phyloP scores from a whole-genome alignment of 768 basidiomycete species.

The Auricularia sp. region DNA sequence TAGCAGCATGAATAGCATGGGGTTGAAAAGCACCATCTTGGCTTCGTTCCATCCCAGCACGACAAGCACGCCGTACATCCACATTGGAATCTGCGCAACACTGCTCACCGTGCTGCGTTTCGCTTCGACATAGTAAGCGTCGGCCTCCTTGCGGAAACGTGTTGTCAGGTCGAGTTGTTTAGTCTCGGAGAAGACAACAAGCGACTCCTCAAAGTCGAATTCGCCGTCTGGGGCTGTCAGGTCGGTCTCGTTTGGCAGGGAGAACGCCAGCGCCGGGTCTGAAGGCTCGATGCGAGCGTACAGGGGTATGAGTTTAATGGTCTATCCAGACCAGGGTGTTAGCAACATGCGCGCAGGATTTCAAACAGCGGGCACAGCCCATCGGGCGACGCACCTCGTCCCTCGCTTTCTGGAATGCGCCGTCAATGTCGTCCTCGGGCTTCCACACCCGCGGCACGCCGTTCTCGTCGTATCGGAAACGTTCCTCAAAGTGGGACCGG shows the following conservation, averaged over 20 bases:
- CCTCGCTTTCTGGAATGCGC: conserved; percentile 82
- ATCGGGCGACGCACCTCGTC: conserved; percentile 53
- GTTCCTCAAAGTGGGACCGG: conserved; percentile 82
- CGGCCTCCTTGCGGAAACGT: conserved; percentile 88
- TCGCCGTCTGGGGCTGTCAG: conserved; percentile 43
- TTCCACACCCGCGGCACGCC: conserved; percentile 98
- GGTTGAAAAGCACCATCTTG: conserved; percentile 92
- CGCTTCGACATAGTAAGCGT: conserved; percentile 95
- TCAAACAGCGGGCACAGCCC: neutral
- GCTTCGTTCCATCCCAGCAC: conserved; percentile 98
- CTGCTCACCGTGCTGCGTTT: conserved; percentile 91
- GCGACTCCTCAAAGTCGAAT: conserved; percentile 70
- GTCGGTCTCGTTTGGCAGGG: conserved; percentile 18
- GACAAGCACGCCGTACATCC: conserved; percentile 90
- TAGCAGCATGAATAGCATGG: conserved; percentile 79
- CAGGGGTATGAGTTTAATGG: conserved; percentile 76
- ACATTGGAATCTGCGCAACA: conserved; percentile 86
- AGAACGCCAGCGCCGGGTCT: conserved; percentile 54
- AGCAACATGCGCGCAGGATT: neutral
- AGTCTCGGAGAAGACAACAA: conserved; percentile 75
- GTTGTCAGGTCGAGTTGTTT: conserved; percentile 66
- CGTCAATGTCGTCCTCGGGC: conserved; percentile 93
- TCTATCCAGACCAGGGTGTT: conserved; percentile 32
- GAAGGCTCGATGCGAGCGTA: conserved; percentile 73
- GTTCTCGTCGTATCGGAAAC: conserved; percentile 87